These are phyloP conservation scores for Wickerhamomyces strasburgensis DNA, from an alignment of 805 yeast genomes.

Conservation along the genomic window DNA sequence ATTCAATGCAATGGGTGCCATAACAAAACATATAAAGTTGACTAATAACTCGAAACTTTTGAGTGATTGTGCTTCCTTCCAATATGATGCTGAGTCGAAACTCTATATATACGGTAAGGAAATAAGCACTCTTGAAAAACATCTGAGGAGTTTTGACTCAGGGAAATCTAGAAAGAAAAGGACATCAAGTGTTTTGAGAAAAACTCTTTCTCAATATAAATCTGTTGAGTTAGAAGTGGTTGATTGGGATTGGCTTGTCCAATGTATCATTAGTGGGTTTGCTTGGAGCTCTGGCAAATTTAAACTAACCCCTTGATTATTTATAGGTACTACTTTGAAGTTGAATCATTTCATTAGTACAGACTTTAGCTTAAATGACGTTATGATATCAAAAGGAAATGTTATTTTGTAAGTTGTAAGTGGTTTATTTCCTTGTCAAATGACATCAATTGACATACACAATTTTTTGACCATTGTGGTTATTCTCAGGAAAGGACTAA, in stretches of 20 bases:
- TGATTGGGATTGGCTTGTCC: slow-evolving; percentile 67
- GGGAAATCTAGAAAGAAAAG: slow-evolving; percentile 3
- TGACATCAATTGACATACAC: too few species aligned
- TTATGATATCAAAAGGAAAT: too few species aligned
- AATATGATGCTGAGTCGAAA: too few species aligned
- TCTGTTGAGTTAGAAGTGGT: slow-evolving; percentile 27
- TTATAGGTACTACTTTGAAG: too few species aligned
- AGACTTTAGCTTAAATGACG: too few species aligned
- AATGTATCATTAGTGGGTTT: slow-evolving; percentile 42
- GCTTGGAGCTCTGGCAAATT: slow-evolving; percentile 21
- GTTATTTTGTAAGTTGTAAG: too few species aligned
- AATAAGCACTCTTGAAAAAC: slow-evolving; percentile 1
- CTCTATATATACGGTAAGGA: slow-evolving; percentile 11
- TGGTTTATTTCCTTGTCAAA: too few species aligned
- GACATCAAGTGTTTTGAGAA: slow-evolving; percentile 3
- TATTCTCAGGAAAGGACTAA: too few species aligned
- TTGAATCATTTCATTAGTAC: too few species aligned
- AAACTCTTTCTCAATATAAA: background rate
- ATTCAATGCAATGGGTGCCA: slow-evolving; percentile 43
- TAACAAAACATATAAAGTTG: slow-evolving; percentile 8
- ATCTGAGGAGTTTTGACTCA: slow-evolving; percentile 4
- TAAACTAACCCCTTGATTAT: background rate
- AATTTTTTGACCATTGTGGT: too few species aligned
- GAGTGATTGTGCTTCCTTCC: too few species aligned
- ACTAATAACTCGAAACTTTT: slow-evolving; percentile 7